Base-by-base conservation (phyloP, 2,329 filamentous ascomycete species). In the Curvularia sp. region DNA sequence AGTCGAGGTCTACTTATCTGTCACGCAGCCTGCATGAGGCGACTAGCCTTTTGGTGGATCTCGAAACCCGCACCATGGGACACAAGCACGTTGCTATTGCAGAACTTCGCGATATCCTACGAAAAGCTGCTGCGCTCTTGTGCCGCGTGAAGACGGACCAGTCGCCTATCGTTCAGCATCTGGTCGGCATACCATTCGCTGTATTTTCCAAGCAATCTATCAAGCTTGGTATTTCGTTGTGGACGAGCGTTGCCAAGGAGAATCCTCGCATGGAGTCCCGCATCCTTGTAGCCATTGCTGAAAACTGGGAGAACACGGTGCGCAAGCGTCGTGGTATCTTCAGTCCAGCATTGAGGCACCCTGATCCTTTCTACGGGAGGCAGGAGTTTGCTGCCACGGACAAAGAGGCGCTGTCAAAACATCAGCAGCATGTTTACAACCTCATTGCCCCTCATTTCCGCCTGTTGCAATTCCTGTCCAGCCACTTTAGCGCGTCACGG, bases 201-300 rank as follows among this genome's bases (percentile, higher is more conserved):
- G 86, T 97, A 46, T 98, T 99, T 75, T 96, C 90, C 5, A 97
- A 96, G 75, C 91, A 96, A 71, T 95, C 93, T 1, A 95, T 99
- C 74, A 96, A 97, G 74, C 86, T 98, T 49, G 96, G 95, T 5
- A 90, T 97, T 34, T 97, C 95, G 3, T 81, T 99, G 6, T 99
- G 95, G 95, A 87, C 97, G 60, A 95, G 95, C 25, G 91, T 98
- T 13, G 96, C 98, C 71, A 95, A 98, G 69, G 95, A 99, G 75
- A 98, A 97, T 70, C 91, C 93, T 2, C 86, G 86, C 55, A 89
- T 97, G 77, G 93, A 97, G 76, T 86, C 94, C 8, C 88, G 93
- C 60, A 87, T 99, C 55, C 80, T 99, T 30, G 88, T 88, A 51
- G 92, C 96, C 74, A 91, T 98, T 68, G 89, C 90, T 9, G 90